Conservation (phyloP, 2,329 filamentous ascomycete genomes). For the Teratosphaeria viscida region DNA sequence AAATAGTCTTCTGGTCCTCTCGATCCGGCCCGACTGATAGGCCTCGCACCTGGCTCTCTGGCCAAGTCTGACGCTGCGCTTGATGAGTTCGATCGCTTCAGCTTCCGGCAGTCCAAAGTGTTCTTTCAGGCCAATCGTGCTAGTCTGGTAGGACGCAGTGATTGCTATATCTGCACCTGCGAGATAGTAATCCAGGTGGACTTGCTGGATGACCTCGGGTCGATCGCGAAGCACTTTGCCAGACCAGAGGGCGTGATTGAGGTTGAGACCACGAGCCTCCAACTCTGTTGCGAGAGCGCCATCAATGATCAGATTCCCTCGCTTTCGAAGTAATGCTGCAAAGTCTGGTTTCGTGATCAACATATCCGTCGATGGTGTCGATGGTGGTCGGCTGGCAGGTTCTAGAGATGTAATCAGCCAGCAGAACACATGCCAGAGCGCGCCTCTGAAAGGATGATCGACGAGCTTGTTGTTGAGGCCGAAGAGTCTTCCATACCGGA, state of each 20-base stretch:
- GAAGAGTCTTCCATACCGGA: background rate
- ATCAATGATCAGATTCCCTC: constrained; percentile 31
- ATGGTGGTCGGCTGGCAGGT: background rate
- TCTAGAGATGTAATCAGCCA: background rate
- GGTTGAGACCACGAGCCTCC: constrained; percentile 33
- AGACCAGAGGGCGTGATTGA: constrained; percentile 37
- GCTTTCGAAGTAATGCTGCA: constrained; percentile 11
- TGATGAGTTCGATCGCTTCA: constrained; percentile 28
- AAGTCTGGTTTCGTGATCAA: constrained; percentile 17
- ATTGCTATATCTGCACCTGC: constrained; percentile 38
- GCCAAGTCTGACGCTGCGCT: constrained; percentile 32
- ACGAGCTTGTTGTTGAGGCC: background rate
- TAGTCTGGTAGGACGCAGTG: constrained; percentile 39
- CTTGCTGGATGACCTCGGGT: constrained; percentile 31
- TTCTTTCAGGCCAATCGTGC: constrained; percentile 29
- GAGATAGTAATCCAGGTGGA: constrained; percentile 36
- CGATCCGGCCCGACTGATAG: background rate
- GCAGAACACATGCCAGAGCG: background rate
- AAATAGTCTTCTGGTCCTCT: constrained; percentile 16
- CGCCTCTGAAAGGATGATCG: background rate
- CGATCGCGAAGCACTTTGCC: constrained; percentile 31
- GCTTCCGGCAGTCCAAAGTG: constrained; percentile 26
- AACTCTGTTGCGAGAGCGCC: constrained; percentile 40
- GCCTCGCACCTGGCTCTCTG: constrained; percentile 28
- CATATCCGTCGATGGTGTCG: background rate